phyloP scores from a whole-genome alignment of 2,329 filamentous ascomycete species.

The Diaporthe citrichinensis region DNA sequence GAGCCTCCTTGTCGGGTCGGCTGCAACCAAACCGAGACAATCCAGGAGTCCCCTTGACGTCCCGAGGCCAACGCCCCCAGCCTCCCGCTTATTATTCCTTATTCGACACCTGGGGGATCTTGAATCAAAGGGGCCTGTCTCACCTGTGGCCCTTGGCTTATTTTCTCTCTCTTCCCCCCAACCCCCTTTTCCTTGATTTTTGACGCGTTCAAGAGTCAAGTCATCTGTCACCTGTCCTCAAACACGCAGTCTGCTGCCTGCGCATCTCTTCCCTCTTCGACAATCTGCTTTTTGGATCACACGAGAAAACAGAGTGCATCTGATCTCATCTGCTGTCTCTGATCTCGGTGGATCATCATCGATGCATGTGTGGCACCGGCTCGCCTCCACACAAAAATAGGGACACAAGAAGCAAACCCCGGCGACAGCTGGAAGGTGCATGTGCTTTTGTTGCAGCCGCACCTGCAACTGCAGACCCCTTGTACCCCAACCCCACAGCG shows the following conservation, averaged over 20 bases:
- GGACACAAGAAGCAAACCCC: background rate
- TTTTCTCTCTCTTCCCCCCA: background rate
- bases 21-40: constrained; percentile 33
- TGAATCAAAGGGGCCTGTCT: constrained; percentile 32
- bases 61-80: constrained; percentile 13
- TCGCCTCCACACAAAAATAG: constrained; percentile 2
- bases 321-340: background rate
- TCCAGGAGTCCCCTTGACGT: constrained; percentile 30
- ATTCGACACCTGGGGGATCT: constrained; percentile 3
- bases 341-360: constrained; percentile 5
- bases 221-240: constrained; percentile 13
- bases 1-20: constrained; percentile 33
- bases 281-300: background rate
- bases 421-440: constrained; percentile 6
- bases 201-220: constrained; percentile 24
- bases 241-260: constrained; percentile 7
- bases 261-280: background rate
- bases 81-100: constrained; percentile 30
- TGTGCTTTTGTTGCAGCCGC: constrained; percentile 2
- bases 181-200: constrained; percentile 20
- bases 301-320: background rate
- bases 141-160: constrained; percentile 21
- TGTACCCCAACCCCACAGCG: constrained; percentile 26
- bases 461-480: constrained; percentile 12
- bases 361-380: constrained; percentile 18